Percentiles rank a stretch among this genome's conserved stretches.
Conservation (phyloP, 2,329 filamentous ascomycete genomes). For the Stemphylium beticola region DNA sequence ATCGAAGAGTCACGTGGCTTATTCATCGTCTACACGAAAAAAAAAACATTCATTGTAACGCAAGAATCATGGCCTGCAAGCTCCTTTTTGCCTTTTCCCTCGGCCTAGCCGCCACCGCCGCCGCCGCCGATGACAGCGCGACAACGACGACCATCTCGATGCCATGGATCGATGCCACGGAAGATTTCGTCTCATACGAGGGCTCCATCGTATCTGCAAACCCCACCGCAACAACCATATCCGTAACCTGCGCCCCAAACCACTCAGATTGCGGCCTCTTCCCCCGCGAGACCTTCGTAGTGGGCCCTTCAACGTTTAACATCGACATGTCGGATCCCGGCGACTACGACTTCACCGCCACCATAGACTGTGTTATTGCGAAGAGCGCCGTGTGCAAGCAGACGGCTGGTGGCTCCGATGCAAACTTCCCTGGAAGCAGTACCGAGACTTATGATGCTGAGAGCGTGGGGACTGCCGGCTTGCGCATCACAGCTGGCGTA, state of each 20-base stretch:
- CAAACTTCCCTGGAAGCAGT: slow-evolving; percentile 32
- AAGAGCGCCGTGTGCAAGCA: slow-evolving; percentile 29
- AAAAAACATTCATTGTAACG: too few species aligned
- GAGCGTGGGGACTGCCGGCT: not conserved
- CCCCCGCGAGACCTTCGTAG: slow-evolving; percentile 24
- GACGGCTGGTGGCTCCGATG: slow-evolving; percentile 28
- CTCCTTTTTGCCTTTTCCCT: slow-evolving; percentile 10
- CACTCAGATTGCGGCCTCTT: slow-evolving; percentile 27
- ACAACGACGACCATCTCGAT: slow-evolving; percentile 19
- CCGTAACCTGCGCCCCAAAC: slow-evolving; percentile 10
- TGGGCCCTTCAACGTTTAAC: slow-evolving; percentile 27
- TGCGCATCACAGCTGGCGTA: slow-evolving; percentile 23
- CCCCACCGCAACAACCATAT: slow-evolving; percentile 17
- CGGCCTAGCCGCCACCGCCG: slow-evolving; percentile 2
- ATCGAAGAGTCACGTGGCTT: too few species aligned
- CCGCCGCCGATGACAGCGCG: slow-evolving; percentile 15
- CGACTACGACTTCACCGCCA: slow-evolving; percentile 26
- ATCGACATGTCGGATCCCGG: slow-evolving; percentile 25
- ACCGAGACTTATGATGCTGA: slow-evolving; percentile 24
- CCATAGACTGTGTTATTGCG: slow-evolving; percentile 24
- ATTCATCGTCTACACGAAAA: too few species aligned
- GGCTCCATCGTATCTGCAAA: slow-evolving; percentile 26
- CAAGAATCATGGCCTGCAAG: slow-evolving; percentile 8
- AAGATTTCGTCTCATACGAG: not conserved
- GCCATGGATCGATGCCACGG: slow-evolving; percentile 15